A percentile compares a stretch with the other conserved stretches of the same genome.
Conservation (phyloP, 306 rosid species). For the Abrus pulchellus region DNA sequence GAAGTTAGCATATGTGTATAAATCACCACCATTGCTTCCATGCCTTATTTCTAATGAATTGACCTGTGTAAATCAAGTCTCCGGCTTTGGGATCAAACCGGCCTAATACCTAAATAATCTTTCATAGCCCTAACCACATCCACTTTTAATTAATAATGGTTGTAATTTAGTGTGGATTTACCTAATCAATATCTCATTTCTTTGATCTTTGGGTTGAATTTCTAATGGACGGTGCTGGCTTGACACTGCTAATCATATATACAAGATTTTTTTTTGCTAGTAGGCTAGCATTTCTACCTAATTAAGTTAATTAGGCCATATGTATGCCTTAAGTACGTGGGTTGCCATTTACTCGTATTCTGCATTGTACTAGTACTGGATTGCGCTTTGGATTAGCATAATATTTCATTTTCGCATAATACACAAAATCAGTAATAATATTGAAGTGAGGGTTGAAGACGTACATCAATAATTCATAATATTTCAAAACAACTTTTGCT, state of each 20-base stretch:
- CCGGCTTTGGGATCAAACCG: constrained; percentile 56
- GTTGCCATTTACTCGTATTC: neutral
- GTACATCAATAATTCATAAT: neutral
- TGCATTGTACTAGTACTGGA: neutral
- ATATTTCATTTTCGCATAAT: neutral
- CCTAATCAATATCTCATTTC: constrained; percentile 57
- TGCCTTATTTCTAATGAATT: constrained; percentile 17
- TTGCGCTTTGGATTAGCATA: neutral
- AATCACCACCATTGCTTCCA: constrained; percentile 14
- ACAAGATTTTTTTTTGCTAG: neutral
- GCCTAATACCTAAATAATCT: constrained; percentile 62
- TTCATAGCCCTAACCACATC: constrained; percentile 59
- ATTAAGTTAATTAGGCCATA: neutral
- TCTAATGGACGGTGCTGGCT: constrained; percentile 4
- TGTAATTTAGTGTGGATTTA: constrained; percentile 52
- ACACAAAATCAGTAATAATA: neutral
- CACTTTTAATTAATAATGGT: constrained; percentile 49
- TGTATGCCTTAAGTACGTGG: neutral
- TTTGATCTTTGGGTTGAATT: constrained; percentile 27
- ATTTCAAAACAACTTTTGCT: neutral
- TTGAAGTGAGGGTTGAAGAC: neutral
- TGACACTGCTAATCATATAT: neutral
- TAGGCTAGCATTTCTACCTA: constrained; percentile 21
- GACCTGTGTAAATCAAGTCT: constrained; percentile 47
- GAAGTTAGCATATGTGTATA: constrained; percentile 26